Base-by-base conservation (phyloP, 495 filamentous ascomycete genomes). In the Tetracladium marchalianum region DNA sequence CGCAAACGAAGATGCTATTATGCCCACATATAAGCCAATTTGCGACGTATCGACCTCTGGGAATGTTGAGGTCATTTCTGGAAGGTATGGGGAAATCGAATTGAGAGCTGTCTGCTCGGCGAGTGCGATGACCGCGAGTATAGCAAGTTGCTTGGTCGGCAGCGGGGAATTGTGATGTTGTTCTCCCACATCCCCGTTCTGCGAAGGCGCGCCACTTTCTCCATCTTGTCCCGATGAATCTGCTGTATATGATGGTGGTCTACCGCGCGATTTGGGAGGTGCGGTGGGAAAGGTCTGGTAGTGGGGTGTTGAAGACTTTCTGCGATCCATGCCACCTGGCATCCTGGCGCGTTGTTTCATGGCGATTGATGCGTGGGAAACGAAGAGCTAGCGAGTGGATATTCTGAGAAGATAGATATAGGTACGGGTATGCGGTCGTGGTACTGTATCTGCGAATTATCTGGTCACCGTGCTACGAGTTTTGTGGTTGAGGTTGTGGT, bases 61-160 rank as follows among this genome's bases (percentile, higher is more conserved):
- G 54, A 98, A 97, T 6, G 76, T 80, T 9, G 81, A 78, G 1
- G 85, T 78, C 90, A 97, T 97, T 46, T 87, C 77, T 0, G 92
- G 92, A 0, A 98, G 77, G 63, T 98, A 98, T 0, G 92, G 92
- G n/a, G 83, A 84, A 50, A 98, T 94, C 11, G 85, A 92, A 58
- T 98, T 97, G 55, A 98, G 76, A 1, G 92, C 92, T 0, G 93
- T 96, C 66, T 98, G 92, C 54, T 98, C 92, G 31, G 85, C 82
- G 15, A 98, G 71, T 3, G 89, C 87, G 39, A 98, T 85, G 52
- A 97, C 64, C 1, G 89, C 92, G 19, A 98, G 70, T 1, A 95
- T 78, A 5, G 75, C 71, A 43, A 98, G 81, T 63, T 97, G 93
- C 56, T 68, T 81, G 53, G 75, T 82, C 1, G 92, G 92, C 18